A percentile compares a stretch with the other conserved stretches of the same genome.
Evolutionary conservation across 345 rosid genomes (phyloP).

Genomic region (Eucalyptus regnans): DNA sequence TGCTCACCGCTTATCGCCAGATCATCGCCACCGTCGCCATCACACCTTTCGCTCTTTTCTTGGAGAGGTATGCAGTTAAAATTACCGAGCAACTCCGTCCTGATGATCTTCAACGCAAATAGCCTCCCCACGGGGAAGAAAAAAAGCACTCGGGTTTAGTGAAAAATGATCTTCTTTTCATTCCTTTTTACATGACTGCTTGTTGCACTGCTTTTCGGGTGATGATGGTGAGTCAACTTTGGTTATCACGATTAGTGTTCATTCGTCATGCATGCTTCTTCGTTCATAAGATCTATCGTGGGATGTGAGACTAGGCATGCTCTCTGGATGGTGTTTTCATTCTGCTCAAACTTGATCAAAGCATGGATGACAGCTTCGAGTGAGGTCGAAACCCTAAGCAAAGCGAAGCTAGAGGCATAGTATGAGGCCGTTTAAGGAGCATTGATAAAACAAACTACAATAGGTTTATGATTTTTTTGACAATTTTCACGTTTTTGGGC

Average conservation of each 20-base stretch:
- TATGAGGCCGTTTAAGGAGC: neutral
- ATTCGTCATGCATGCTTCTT: neutral
- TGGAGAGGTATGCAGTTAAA: constrained; percentile 40
- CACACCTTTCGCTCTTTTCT: constrained; percentile 54
- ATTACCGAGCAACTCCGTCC: neutral
- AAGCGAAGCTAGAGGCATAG: neutral
- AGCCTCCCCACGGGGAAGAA: neutral
- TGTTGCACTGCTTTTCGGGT: neutral
- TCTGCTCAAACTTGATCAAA: neutral
- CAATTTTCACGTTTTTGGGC: neutral
- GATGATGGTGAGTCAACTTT: neutral
- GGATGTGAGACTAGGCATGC: neutral
- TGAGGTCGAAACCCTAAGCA: neutral
- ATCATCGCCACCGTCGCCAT: constrained; percentile 65
- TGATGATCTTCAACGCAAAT: neutral
- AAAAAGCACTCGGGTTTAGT: neutral
- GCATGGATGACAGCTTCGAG: neutral
- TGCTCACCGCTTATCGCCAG: constrained; percentile 75
- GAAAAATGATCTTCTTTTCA: neutral
- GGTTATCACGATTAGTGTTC: neutral
- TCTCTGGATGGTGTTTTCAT: neutral
- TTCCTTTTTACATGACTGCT: neutral
- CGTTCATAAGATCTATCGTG: neutral
- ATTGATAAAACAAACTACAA: too few relatives aligned
- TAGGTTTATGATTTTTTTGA: too few relatives aligned